Base-by-base conservation (phyloP, 306 rosid species). In the Quercus rubra region DNA sequence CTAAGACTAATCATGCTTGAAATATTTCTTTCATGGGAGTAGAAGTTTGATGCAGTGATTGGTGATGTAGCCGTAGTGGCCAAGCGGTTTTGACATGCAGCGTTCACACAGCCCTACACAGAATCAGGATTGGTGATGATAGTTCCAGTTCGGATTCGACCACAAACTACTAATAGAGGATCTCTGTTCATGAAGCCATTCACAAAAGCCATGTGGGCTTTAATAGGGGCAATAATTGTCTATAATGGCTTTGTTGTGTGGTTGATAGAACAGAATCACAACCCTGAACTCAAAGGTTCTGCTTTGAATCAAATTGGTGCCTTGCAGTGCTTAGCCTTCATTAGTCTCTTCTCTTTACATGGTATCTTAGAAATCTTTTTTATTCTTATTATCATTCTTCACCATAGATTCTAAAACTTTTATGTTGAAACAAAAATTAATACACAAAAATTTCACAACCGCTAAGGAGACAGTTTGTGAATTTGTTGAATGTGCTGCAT, bases 191-290 rank as follows among this genome's bases (percentile, higher is more conserved):
- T 85, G 77, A 87, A 78, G 79, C 91, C 93, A 41, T 87, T 83
- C 61, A 89, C 93, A 57, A 43, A 61, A 55, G 27, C 77, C 57
- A 74, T 89, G 91, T 87, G 93, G 91, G 21, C 71, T 33, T 46
- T 83, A 5, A 83, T 82, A 54, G 83, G 57, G 20, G 79, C 41
- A 43, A 66, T 87, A 18, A 56, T 25, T 73, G 31, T 79, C 81
- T 87, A 85, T 79, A 89, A 83, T 64, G 93, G 88, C 59, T 81
- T 89, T 80, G 89, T 85, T 5, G 74, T 87, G 1, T 87, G 93
- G 91, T 27, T 89, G 56, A 79, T 87, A 55, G 93, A 87, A 43
- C 84, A 86, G 63, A 77, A 66, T 25, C 80, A 81, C 19, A 33
- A 71, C 70, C 81, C 82, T 5, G 76, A 70, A 28, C 73, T 79